Evolutionary conservation across 345 rosid genomes (phyloP), one percentile per base, ranked within the genome.

Genomic region (Lepidium sativum): DNA sequence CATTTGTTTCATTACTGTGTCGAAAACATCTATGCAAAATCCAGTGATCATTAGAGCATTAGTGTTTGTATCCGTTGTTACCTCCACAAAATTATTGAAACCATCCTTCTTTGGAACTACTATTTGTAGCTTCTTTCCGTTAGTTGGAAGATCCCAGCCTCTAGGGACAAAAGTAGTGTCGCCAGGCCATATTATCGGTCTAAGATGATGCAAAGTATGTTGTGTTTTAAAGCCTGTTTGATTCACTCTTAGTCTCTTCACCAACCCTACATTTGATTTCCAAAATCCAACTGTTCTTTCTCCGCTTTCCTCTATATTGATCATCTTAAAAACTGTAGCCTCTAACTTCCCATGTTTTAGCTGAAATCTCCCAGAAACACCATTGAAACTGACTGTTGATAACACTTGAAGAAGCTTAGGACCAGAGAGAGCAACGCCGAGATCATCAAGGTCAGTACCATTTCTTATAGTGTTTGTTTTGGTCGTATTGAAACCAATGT

Each of bases 131-230:
- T 44, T 80, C 65, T 78, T 80, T 59, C 14, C 65, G 6, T 69
- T 82, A 32, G 72, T 78, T 44, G 83, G 85, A 2, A 70, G 7
- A 4, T 74, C 78, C 85, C 85, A 79, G 1, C 87, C 89, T 57
- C 9, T 82, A 0, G 89, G 86, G 32, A 39, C 47, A 9, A 39
- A 2, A 3, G 3, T 44, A 7, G 62, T 72, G 33, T 72, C 72
- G 14, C 76, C 76, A 1, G 62, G 71, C 76, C 72, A 72, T 50
- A 65, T 65, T 9, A 72, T 58, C 2, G 54, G 67, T 66, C 72
- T 57, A 35, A 72, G 76, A 18, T 42, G 17, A 8, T 6, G 32
- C 14, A 25, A 52, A 17, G 52, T 59, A 0, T 14, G 50, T 51
- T 48, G 18, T 4, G 9, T n/a, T 33, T 15, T 50, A 12, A 0